A percentile compares a stretch with the other conserved stretches of the same genome.
Evolutionary conservation across 140 eudicot species (phyloP).

Genomic region (Anethum foeniculum): DNA sequence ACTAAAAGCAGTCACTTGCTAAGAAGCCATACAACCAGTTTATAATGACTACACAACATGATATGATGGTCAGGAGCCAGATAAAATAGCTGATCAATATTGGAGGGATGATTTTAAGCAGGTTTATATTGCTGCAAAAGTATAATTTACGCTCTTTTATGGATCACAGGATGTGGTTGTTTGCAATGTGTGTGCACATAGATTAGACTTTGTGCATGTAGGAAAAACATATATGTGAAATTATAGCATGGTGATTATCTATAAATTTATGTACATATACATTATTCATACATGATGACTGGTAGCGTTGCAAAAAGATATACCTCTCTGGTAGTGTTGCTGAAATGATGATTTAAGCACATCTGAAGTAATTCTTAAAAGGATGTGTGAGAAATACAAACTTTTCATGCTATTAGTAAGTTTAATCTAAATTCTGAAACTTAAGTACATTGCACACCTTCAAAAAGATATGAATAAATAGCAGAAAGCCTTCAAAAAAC

Average conservation of each 20-base stretch:
- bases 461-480: background rate
- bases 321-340: no score
- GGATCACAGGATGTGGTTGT: slow-evolving; percentile 76
- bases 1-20: slow-evolving; percentile 25
- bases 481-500: background rate
- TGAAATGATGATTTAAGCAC: background rate
- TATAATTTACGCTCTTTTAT: slow-evolving; percentile 42
- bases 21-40: slow-evolving; percentile 18
- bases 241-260: background rate
- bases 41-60: slow-evolving; percentile 16
- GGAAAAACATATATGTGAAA: background rate
- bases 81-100: slow-evolving; percentile 33
- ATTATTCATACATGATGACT: background rate
- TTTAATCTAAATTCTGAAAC: background rate
- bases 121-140: slow-evolving; percentile 35
- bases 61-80: slow-evolving; percentile 21
- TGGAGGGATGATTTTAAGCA: slow-evolving; percentile 48
- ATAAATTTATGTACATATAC: background rate
- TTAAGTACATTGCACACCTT: background rate
- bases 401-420: background rate
- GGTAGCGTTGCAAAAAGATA: background rate
- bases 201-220: background rate
- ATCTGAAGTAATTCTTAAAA: background rate
- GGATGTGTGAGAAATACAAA: background rate
- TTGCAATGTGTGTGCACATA: slow-evolving; percentile 55